Percentiles rank a stretch among this genome's conserved stretches.
phyloP scores from a whole-genome alignment of 1,284 basidiomycete genomes.

The Moesziomyces sp. region DNA sequence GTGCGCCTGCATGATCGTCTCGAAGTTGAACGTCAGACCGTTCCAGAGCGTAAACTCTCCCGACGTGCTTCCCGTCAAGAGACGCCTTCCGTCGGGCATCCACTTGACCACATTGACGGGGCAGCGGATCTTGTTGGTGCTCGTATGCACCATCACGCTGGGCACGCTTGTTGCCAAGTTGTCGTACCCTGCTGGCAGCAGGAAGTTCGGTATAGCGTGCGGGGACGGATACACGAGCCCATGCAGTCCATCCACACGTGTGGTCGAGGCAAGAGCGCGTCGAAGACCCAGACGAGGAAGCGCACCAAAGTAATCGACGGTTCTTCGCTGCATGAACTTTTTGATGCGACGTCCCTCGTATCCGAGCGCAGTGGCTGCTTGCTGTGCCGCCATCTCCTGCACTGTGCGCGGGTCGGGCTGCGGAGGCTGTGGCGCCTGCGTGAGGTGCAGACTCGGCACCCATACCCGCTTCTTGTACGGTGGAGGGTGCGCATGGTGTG shows the following conservation, averaged over 20 bases:
- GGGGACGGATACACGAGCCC: slow-evolving; percentile 49
- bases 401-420: slow-evolving; percentile 79
- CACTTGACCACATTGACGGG: slow-evolving; percentile 95
- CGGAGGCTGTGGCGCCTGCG: slow-evolving; percentile 76
- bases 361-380: slow-evolving; percentile 62
- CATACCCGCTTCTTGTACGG: slow-evolving; percentile 44
- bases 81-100: slow-evolving; percentile 92
- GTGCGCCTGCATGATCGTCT: slow-evolving; percentile 97
- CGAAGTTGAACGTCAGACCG: slow-evolving; percentile 98
- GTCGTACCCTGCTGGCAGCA: slow-evolving; percentile 89
- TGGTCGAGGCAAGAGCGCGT: slow-evolving; percentile 7
- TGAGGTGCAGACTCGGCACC: slow-evolving; percentile 66
- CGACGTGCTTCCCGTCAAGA: slow-evolving; percentile 93
- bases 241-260: slow-evolving; percentile 11
- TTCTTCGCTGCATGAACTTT: slow-evolving; percentile 89
- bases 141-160: slow-evolving; percentile 96
- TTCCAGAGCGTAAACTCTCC: slow-evolving; percentile 99
- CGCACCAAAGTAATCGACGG: slow-evolving; percentile 91
- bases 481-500: slow-evolving; percentile 3
- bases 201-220: slow-evolving; percentile 70
- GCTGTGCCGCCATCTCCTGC: slow-evolving; percentile 78
- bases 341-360: slow-evolving; percentile 79
- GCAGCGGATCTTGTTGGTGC: slow-evolving; percentile 97
- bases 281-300: slow-evolving; percentile 78
- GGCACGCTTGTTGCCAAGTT: slow-evolving; percentile 89